Evolutionary conservation across 2,329 filamentous ascomycete genomes (phyloP).

Genomic region (Aspergillus pseudoglaucus): DNA sequence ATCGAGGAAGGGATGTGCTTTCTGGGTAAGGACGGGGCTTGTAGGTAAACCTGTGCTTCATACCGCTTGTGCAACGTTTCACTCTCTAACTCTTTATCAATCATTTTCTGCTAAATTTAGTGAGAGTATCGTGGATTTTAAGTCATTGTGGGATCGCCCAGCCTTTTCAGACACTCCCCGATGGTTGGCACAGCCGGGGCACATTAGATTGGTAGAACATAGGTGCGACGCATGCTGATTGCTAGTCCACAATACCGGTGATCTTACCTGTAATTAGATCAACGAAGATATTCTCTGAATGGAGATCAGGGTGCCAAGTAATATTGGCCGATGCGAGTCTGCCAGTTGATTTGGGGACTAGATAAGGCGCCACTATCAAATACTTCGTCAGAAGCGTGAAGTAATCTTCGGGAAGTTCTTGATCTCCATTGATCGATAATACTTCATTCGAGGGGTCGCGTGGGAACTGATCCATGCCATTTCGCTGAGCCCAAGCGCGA

Average conservation of each 20-base stretch:
- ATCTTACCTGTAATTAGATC: no score
- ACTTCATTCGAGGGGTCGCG: conserved; percentile 20
- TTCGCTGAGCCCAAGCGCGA: conserved; percentile 21
- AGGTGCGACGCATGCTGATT: no score
- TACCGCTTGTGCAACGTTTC: conserved; percentile 27
- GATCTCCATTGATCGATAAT: conserved; percentile 14
- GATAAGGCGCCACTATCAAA: conserved; percentile 14
- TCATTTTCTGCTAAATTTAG: conserved; percentile 14
- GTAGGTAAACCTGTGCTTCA: conserved; percentile 8
- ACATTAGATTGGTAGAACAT: no score
- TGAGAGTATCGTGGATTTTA: conserved; percentile 20
- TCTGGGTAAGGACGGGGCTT: no score
- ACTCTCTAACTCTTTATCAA: conserved; percentile 25
- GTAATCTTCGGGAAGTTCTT: conserved; percentile 17
- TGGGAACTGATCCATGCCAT: conserved; percentile 16
- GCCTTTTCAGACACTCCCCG: not conserved
- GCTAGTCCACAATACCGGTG: no score
- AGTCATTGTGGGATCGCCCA: conserved; percentile 9
- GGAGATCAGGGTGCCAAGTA: conserved; percentile 17
- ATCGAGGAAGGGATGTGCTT: no score
- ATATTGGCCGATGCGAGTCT: conserved; percentile 8
- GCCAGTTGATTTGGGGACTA: conserved; percentile 11
- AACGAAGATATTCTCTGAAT: no score
- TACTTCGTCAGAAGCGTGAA: conserved; percentile 21
- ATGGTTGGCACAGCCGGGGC: not conserved